phyloP scores from a whole-genome alignment of 1,284 basidiomycete genomes.

The Sparassis latifolia region DNA sequence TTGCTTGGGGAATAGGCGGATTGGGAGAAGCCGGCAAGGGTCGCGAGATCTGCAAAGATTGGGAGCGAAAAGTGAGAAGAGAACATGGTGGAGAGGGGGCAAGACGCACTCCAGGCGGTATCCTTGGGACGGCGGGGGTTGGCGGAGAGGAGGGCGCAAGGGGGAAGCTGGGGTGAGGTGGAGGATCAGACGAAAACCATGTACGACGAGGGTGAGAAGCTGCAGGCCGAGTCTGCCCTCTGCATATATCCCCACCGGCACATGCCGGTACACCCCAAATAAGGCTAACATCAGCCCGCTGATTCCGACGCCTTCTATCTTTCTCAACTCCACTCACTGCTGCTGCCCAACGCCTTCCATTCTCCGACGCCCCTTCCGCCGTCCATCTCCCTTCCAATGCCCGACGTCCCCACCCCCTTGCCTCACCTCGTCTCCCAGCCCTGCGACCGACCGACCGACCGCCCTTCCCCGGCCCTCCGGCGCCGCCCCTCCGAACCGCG shows the following conservation, averaged over 20 bases:
- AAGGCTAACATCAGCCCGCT: background rate
- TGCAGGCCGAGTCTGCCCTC: background rate
- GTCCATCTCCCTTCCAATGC: background rate
- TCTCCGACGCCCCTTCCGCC: background rate
- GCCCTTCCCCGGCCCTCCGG: too few relatives aligned
- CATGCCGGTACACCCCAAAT: background rate
- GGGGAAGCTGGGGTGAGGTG: constrained; percentile 16
- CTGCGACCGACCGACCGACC: too few relatives aligned
- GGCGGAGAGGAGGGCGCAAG: constrained; percentile 33
- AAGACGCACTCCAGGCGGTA: constrained; percentile 67
- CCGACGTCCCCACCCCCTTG: background rate
- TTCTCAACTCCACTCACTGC: background rate
- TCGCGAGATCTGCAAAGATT: constrained; percentile 73
- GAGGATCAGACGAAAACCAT: constrained; percentile 24
- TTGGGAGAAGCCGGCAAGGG: constrained; percentile 80
- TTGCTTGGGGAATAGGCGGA: constrained; percentile 36
- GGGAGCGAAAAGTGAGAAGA: constrained; percentile 7
- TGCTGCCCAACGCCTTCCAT: background rate
- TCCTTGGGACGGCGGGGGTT: constrained; percentile 68
- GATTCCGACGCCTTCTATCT: background rate
- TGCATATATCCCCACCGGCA: background rate
- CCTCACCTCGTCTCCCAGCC: background rate
- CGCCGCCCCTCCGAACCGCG: too few relatives aligned
- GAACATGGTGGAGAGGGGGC: constrained; percentile 1
- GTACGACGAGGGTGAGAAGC: constrained; percentile 7